phyloP scores from a whole-genome alignment of 1,284 basidiomycete genomes.

The Ganoderma multipileum region DNA sequence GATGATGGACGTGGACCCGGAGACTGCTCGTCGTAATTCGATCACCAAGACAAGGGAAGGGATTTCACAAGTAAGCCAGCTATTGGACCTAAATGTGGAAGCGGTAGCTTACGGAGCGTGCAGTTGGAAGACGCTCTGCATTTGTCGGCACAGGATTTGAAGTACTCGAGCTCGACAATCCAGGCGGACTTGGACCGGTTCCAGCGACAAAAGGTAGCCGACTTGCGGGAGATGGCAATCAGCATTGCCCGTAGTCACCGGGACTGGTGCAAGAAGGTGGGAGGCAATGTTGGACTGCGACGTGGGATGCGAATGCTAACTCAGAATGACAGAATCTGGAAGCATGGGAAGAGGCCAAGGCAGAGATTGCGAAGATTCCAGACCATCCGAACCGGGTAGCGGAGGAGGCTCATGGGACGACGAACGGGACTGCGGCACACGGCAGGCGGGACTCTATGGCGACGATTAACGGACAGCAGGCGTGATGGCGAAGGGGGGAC shows the following conservation, averaged over 20 bases:
- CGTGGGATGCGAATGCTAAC: not conserved
- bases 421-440: constrained; percentile 19
- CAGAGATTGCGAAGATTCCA: constrained; percentile 88
- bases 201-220: constrained; percentile 97
- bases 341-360: constrained; percentile 95
- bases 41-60: constrained; percentile 95
- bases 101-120: constrained; percentile 2
- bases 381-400: constrained; percentile 83
- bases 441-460: constrained; percentile 63
- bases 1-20: constrained; percentile 99
- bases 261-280: constrained; percentile 94
- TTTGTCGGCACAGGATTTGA: constrained; percentile 89
- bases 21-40: constrained; percentile 90
- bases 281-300: constrained; percentile 24
- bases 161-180: constrained; percentile 95
- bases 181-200: constrained; percentile 98
- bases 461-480: constrained; percentile 50
- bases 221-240: constrained; percentile 92
- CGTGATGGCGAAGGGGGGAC: not conserved
- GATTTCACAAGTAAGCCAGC: constrained; percentile 81
- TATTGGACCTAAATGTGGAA: not conserved
- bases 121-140: constrained; percentile 94
- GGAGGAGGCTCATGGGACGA: constrained; percentile 33
- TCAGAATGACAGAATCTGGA: constrained; percentile 83
- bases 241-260: constrained; percentile 90